Evolutionary conservation across 805 yeast genomes (phyloP).

Genomic region (Pichia occidentalis): DNA sequence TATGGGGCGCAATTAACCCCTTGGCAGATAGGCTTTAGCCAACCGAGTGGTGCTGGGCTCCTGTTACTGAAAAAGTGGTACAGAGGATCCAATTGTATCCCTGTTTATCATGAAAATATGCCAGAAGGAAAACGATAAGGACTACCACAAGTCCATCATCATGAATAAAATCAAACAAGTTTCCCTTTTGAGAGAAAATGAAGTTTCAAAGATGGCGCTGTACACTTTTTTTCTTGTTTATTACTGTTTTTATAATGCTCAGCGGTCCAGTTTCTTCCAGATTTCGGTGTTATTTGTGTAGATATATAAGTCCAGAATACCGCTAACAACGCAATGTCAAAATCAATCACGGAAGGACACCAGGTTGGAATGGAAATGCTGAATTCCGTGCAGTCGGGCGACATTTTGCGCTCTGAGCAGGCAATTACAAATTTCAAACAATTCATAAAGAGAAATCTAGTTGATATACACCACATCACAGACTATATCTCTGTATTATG

Average conservation of each 20-base stretch:
- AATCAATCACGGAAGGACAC: conserved; percentile 14
- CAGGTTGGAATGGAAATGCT: conserved; percentile 22
- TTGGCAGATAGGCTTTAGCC: conserved; percentile 54
- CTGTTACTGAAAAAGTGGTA: conserved; percentile 47
- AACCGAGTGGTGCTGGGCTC: conserved; percentile 59
- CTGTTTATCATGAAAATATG: conserved; percentile 8
- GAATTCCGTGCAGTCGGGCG: conserved; percentile 21
- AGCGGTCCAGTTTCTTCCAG: too few species aligned
- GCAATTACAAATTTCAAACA: conserved; percentile 37
- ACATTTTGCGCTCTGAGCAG: conserved; percentile 19
- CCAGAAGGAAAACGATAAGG: background rate
- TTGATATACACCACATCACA: conserved; percentile 44
- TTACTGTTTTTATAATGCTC: too few species aligned
- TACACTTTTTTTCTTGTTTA: too few species aligned
- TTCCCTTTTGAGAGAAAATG: conserved; percentile 35
- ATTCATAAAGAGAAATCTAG: conserved; percentile 49
- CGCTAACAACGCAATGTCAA: background rate
- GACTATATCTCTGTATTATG: conserved; percentile 44
- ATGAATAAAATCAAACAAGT: conserved; percentile 40
- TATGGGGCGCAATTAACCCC: conserved; percentile 40
- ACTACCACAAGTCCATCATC: conserved; percentile 38
- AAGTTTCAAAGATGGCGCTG: too few species aligned
- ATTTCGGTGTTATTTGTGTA: too few species aligned
- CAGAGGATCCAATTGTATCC: conserved; percentile 1
- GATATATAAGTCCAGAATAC: background rate